phyloP scores from a whole-genome alignment of 2,329 filamentous ascomycete genomes.

The Aspergillus ustus region DNA sequence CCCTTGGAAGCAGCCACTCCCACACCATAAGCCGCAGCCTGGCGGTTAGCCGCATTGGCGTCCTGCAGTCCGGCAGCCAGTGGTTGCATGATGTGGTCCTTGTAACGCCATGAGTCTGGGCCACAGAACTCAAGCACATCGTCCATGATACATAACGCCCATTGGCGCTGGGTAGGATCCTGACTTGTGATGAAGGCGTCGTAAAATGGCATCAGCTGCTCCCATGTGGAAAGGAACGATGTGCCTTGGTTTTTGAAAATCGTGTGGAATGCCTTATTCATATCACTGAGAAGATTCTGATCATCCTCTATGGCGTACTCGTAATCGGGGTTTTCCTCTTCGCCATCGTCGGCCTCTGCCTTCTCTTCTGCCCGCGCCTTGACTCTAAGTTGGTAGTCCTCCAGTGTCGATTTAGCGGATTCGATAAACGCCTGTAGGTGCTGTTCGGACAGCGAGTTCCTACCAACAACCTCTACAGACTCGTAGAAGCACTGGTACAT shows the following conservation, averaged over 20 bases:
- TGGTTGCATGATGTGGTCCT: conserved; percentile 82
- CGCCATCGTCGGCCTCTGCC: conserved; percentile 82
- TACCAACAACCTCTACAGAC: conserved; percentile 90
- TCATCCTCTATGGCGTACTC: conserved; percentile 95
- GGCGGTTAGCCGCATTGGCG: conserved; percentile 84
- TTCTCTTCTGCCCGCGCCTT: conserved; percentile 81
- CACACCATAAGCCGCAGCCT: conserved; percentile 94
- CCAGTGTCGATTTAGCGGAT: conserved; percentile 79
- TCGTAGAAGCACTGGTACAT: conserved; percentile 99
- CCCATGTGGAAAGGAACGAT: conserved; percentile 85
- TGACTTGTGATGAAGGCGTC: conserved; percentile 77
- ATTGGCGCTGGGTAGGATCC: conserved; percentile 92
- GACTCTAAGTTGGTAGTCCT: conserved; percentile 91
- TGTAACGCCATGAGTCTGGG: conserved; percentile 82
- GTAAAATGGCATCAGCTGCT: conserved; percentile 82
- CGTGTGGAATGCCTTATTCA: conserved; percentile 99
- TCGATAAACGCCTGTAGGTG: conserved; percentile 90
- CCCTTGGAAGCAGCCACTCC: conserved; percentile 94
- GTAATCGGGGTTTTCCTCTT: conserved; percentile 85
- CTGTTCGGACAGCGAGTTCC: conserved; percentile 74
- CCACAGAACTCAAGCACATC: conserved; percentile 98
- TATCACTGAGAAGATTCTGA: conserved; percentile 93
- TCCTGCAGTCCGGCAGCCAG: conserved; percentile 86
- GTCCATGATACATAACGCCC: conserved; percentile 98
- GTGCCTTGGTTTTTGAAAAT: conserved; percentile 96